phyloP scores from a whole-genome alignment of 2,329 filamentous ascomycete species.

The Verticillium klebahnii region DNA sequence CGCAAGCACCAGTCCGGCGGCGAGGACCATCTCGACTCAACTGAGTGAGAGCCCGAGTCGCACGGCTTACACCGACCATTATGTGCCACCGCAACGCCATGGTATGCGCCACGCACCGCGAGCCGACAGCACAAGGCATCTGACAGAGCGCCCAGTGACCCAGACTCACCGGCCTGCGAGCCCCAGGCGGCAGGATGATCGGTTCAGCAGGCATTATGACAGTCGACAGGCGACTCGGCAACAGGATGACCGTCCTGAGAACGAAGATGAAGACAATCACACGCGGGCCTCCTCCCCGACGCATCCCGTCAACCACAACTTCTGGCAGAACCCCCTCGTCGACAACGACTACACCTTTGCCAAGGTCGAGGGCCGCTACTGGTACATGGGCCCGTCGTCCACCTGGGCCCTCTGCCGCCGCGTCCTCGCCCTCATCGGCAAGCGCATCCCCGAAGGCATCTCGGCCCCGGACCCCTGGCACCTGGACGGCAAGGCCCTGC shows the following conservation, averaged over 20 bases:
- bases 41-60: neutral
- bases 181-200: neutral
- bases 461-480: conserved; percentile 24
- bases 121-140: neutral
- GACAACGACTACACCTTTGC: conserved; percentile 26
- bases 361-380: conserved; percentile 22
- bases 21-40: neutral
- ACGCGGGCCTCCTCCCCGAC: neutral
- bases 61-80: neutral
- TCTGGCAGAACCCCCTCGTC: conserved; percentile 22
- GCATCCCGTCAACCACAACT: neutral
- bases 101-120: neutral
- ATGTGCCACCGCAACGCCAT: neutral
- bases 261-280: conserved; percentile 2
- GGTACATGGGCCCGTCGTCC: conserved; percentile 29
- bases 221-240: neutral
- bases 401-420: conserved; percentile 30
- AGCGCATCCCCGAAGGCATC: conserved; percentile 24
- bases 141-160: neutral
- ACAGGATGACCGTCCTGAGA: conserved; percentile 1
- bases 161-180: neutral
- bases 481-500: conserved; percentile 22
- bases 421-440: conserved; percentile 24
- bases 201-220: neutral
- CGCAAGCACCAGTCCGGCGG: neutral